Conservation (phyloP, 345 rosid genomes). For the Ceriops zippeliana region DNA sequence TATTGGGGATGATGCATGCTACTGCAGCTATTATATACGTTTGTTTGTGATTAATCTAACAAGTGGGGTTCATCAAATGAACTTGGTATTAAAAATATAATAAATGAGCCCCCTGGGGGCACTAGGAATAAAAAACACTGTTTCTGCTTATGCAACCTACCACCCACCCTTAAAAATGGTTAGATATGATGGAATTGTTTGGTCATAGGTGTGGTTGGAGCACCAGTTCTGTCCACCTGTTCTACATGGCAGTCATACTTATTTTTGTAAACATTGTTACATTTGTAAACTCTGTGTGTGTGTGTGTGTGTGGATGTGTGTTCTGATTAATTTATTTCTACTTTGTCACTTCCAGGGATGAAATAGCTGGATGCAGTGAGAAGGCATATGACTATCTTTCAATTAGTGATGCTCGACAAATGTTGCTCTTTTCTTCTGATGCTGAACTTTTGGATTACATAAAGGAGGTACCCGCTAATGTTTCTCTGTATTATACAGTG, state of each 20-base stretch:
- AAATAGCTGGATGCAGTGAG: slow-evolving; percentile 99
- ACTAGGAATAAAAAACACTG: too few relatives aligned
- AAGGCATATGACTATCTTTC: slow-evolving; percentile 92
- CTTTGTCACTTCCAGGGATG: slow-evolving; percentile 52
- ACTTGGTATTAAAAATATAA: too few relatives aligned
- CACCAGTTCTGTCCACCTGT: background rate
- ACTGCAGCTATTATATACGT: too few relatives aligned
- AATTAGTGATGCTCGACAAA: slow-evolving; percentile 58
- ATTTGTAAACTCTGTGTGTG: background rate
- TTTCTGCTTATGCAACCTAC: too few relatives aligned
- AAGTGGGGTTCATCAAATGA: too few relatives aligned
- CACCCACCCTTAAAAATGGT: too few relatives aligned
- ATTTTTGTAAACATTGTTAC: background rate
- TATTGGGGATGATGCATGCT: background rate
- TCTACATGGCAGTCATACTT: background rate
- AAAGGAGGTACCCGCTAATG: slow-evolving; percentile 49
- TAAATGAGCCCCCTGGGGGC: too few relatives aligned
- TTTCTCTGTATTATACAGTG: background rate
- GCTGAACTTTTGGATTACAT: slow-evolving; percentile 64
- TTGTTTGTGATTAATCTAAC: too few relatives aligned
- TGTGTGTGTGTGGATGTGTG: background rate
- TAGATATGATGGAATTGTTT: too few relatives aligned
- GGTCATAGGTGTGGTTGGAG: background rate
- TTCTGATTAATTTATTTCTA: slow-evolving; percentile 3
- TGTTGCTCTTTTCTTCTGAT: slow-evolving; percentile 80